These are phyloP conservation scores for Corchorus capsularis DNA, from an alignment of 345 rosid species.

Conservation along the genomic window DNA sequence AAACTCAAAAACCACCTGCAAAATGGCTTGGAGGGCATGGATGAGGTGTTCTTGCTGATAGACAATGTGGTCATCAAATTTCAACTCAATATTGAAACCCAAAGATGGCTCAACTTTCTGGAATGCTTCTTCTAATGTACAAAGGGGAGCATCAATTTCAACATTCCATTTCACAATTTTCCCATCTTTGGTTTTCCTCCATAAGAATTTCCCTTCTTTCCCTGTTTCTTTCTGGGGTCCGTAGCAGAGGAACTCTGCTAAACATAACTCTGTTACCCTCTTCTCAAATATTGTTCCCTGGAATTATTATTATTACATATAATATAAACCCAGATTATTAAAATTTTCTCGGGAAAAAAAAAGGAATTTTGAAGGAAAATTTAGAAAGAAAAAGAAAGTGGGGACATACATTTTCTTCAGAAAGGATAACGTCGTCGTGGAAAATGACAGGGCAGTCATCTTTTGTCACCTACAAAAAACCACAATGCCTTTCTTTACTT, in stretches of 20 bases:
- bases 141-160: slow-evolving; percentile 64
- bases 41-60: slow-evolving; percentile 61
- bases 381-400: no score
- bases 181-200: slow-evolving; percentile 80
- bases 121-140: slow-evolving; percentile 83
- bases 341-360: not conserved
- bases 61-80: slow-evolving; percentile 79
- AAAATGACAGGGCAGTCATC: slow-evolving; percentile 94
- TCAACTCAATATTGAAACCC: slow-evolving; percentile 91
- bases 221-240: slow-evolving; percentile 69
- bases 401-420: slow-evolving; percentile 74
- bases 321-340: not conserved
- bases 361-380: not conserved
- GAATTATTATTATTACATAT: not conserved
- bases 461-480: slow-evolving; percentile 81
- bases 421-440: slow-evolving; percentile 81
- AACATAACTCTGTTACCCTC: slow-evolving; percentile 68
- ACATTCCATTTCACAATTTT: slow-evolving; percentile 68
- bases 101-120: slow-evolving; percentile 62
- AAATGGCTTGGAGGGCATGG: slow-evolving; percentile 58
- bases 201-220: slow-evolving; percentile 51
- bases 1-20: slow-evolving; percentile 65
- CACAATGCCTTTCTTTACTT: slow-evolving; percentile 27
- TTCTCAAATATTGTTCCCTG: slow-evolving; percentile 79
- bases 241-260: slow-evolving; percentile 70